These are phyloP conservation scores for Suhomyces faveliae DNA, from an alignment of 805 yeast genomes.

Conservation along the genomic window DNA sequence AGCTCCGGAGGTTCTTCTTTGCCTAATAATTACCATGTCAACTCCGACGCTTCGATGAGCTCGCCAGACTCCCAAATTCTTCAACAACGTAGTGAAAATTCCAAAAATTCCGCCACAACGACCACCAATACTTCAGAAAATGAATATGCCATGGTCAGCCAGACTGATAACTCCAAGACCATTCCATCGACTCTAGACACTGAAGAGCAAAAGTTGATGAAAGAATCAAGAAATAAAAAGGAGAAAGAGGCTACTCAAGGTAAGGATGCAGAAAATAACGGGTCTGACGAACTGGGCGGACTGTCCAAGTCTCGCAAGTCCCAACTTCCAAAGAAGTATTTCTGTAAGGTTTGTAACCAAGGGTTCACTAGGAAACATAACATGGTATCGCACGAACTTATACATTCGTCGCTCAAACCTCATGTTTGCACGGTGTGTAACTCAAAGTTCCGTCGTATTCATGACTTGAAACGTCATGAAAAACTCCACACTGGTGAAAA, in stretches of 20 bases:
- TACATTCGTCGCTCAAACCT: conserved; percentile 65
- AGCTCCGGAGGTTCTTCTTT: background rate
- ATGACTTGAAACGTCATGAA: conserved; percentile 74
- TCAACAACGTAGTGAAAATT: background rate
- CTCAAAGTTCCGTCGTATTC: conserved; percentile 64
- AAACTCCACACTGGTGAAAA: conserved; percentile 75
- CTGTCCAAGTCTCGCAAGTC: background rate
- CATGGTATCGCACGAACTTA: conserved; percentile 67
- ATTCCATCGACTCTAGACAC: background rate
- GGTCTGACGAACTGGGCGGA: background rate
- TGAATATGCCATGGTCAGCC: background rate
- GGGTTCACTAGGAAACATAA: conserved; percentile 72
- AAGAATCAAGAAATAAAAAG: background rate
- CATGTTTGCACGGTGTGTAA: conserved; percentile 61
- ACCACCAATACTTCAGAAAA: background rate
- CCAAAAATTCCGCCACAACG: background rate
- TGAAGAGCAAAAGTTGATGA: background rate
- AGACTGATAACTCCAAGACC: background rate
- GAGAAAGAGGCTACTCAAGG: background rate
- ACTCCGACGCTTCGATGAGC: background rate
- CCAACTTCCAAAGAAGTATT: conserved; percentile 30
- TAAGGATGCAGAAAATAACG: background rate
- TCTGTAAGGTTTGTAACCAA: conserved; percentile 61
- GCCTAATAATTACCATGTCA: background rate
- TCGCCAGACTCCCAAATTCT: background rate